These are phyloP conservation scores for Phytophthora lateralis DNA, from an alignment of 352 stramenopile species.

Conservation along the genomic window DNA sequence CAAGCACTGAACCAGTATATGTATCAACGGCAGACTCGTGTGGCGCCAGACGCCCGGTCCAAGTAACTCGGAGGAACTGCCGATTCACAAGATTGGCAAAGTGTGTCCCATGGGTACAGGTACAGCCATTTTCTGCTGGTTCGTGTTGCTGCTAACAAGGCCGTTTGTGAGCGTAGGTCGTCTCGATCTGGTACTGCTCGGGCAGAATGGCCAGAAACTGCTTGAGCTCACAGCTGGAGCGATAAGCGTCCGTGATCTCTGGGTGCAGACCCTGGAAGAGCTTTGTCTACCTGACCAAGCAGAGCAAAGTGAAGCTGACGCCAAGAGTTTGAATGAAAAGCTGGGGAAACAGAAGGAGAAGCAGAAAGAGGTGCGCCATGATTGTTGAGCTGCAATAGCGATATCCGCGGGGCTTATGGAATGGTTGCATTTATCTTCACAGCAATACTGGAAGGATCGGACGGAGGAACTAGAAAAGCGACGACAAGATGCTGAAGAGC, in stretches of 20 bases:
- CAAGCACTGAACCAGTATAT: background rate
- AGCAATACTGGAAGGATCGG: constrained; percentile 80
- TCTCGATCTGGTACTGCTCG: constrained; percentile 57
- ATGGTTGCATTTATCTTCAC: background rate
- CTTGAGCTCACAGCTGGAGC: constrained; percentile 60
- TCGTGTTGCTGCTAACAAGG: background rate
- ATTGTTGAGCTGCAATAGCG: background rate
- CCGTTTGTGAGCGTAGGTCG: constrained; percentile 26
- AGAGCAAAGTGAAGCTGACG: constrained; percentile 35
- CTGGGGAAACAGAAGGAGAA: constrained; percentile 63
- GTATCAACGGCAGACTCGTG: constrained; percentile 32
- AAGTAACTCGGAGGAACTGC: constrained; percentile 53
- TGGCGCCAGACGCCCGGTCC: constrained; percentile 53
- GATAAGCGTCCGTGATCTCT: constrained; percentile 54
- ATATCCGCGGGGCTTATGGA: constrained; percentile 5
- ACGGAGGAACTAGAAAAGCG: constrained; percentile 65
- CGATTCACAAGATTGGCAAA: constrained; percentile 58
- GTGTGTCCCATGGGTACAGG: constrained; percentile 56
- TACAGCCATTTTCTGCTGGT: background rate
- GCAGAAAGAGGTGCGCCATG: constrained; percentile 52
- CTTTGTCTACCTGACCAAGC: constrained; percentile 37
- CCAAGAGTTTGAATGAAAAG: constrained; percentile 53
- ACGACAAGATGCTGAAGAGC: constrained; percentile 64
- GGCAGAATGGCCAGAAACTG: constrained; percentile 60
- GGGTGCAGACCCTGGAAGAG: constrained; percentile 75